Conservation (phyloP, 1,139 yeast genomes). For the Eremothecium gossypii region DNA sequence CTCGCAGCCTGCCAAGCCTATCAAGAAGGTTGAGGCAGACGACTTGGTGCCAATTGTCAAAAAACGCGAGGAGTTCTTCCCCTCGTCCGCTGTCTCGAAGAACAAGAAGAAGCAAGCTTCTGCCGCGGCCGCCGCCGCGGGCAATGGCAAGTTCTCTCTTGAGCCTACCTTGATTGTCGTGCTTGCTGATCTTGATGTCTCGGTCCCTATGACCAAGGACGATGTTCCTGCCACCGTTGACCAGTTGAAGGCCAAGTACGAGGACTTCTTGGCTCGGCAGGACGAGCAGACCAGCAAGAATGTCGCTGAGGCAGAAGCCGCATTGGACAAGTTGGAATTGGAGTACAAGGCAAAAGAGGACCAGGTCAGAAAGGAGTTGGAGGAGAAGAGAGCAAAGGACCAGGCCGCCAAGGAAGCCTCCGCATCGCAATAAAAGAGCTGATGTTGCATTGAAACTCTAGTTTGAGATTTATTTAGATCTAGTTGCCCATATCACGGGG, state of each 20-base stretch:
- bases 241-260: constrained; percentile 65
- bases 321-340: constrained; percentile 52
- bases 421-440: not conserved
- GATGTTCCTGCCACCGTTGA: constrained; percentile 61
- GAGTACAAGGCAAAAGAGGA: constrained; percentile 31
- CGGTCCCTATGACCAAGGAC: constrained; percentile 71
- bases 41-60: constrained; percentile 60
- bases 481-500: no score
- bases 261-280: constrained; percentile 62
- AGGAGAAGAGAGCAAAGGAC: constrained; percentile 27
- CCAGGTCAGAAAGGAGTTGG: constrained; percentile 32
- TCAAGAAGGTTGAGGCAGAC: constrained; percentile 46
- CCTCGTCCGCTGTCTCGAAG: constrained; percentile 38
- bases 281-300: constrained; percentile 73
- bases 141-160: constrained; percentile 49
- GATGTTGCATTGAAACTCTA: not conserved
- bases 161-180: constrained; percentile 76
- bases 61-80: constrained; percentile 45
- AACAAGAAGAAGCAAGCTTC: constrained; percentile 41
- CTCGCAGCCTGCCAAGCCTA: constrained; percentile 29
- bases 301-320: constrained; percentile 65
- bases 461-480: no score
- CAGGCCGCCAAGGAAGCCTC: constrained; percentile 14
- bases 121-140: constrained; percentile 16
- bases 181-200: constrained; percentile 65